Base-by-base conservation (phyloP, 306 rosid genomes). In the Astragalus membranaceus region DNA sequence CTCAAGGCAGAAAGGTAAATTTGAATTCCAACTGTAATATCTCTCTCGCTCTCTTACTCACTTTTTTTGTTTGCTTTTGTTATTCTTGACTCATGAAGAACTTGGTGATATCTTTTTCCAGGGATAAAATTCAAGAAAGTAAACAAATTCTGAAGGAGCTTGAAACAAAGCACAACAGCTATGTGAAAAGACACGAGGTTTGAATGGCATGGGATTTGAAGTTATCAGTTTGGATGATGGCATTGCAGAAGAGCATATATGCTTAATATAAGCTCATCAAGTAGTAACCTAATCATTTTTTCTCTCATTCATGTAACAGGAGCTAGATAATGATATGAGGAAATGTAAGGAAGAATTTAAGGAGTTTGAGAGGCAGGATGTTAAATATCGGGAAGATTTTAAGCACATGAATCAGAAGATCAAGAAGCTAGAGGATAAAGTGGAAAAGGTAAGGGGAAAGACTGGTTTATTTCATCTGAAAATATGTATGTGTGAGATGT, bases 291-390 rank as follows among this genome's bases (percentile, higher is more conserved):
- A 54, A 6, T 57, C 17, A 16, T 33, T 47, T 50, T 46, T 61
- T 62, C 54, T 64, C 48, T 11, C 61, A 70, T 68, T 42, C 59
- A 66, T 61, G 35, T 49, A 37, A 62, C 67, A 94, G 98, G 97
- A 90, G 78, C 90, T 94, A 62, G 96, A 85, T 70, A 75, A 44
- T 83, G 89, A 89, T 41, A 86, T 90, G 76, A 86, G 89, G 84
- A 94, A 69, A 44, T 85, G 96, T 69, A 88, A 94, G 75, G 98
- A 94, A 43, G 94, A 87, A 54, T 94, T 90, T 78, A 94, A 88
- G 83, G 90, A 90, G 80, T 94, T 94, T 81, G 98, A 94, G 80
- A 83, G 98, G 80, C 89, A 85, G 84, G 97, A 94, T 85, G 96
- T 94, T 16, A 94, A 94, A 78, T 77, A 83, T 75, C 83, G 89